A percentile compares a stretch with the other conserved stretches of the same genome.
Evolutionary conservation across 495 filamentous ascomycete genomes (phyloP).

Genomic region (Pyronema omphalodes): DNA sequence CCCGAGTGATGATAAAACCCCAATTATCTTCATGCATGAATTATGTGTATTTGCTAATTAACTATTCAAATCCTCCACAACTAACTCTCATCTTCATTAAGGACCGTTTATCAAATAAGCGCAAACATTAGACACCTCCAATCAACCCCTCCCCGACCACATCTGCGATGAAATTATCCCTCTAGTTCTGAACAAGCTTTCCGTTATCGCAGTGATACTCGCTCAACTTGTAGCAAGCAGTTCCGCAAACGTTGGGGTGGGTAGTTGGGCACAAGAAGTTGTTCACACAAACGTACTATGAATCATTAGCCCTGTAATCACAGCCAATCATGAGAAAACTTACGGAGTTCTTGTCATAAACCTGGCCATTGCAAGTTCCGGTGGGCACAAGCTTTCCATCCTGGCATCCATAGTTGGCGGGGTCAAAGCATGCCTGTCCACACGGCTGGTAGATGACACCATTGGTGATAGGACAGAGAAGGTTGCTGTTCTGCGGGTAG

Average conservation of each 20-base stretch:
- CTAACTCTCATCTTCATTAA: too few relatives aligned
- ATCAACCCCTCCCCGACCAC: too few relatives aligned
- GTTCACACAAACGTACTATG: conserved; percentile 20
- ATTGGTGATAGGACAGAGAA: conserved; percentile 17
- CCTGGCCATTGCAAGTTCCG: conserved; percentile 11
- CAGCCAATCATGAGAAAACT: background rate
- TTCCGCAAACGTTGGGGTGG: conserved; percentile 14
- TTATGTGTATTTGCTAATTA: too few relatives aligned
- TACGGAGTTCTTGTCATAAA: conserved; percentile 20
- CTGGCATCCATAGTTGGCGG: conserved; percentile 13
- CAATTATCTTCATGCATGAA: too few relatives aligned
- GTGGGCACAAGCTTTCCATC: conserved; percentile 14
- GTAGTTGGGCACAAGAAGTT: conserved; percentile 13
- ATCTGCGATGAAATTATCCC: background rate
- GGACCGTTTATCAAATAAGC: too few relatives aligned
- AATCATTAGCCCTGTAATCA: background rate
- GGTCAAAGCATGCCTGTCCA: conserved; percentile 15
- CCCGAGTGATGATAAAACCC: too few relatives aligned
- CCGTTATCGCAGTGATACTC: conserved; percentile 17
- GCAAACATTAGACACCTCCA: too few relatives aligned
- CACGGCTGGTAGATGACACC: conserved; percentile 19
- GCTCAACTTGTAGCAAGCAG: conserved; percentile 14
- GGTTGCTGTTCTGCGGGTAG: conserved; percentile 5
- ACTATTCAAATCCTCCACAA: too few relatives aligned
- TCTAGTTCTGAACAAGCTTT: conserved; percentile 9